These are phyloP conservation scores for Eutrema salsugineum DNA, from an alignment of 441 rosid species.

Conservation along the genomic window DNA sequence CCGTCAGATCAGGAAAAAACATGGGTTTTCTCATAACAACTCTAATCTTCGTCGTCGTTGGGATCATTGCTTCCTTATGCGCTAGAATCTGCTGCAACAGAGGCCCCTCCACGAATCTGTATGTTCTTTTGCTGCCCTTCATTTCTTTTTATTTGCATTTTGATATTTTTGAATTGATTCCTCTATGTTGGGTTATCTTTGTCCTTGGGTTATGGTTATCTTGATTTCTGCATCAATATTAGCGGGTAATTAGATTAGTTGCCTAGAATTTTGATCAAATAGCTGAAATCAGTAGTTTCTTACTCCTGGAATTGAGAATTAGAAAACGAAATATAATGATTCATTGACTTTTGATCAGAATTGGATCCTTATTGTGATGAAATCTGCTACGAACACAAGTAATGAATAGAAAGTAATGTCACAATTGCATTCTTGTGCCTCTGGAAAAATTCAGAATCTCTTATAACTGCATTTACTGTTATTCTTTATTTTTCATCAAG, in stretches of 20 bases:
- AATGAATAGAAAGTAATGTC: background rate
- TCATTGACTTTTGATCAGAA: background rate
- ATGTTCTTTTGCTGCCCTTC: conserved; percentile 18
- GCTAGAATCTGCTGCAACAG: conserved; percentile 85
- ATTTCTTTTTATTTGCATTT: background rate
- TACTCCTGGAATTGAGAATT: background rate
- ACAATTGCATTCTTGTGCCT: background rate
- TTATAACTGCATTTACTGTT: background rate
- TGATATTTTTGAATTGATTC: conserved; percentile 1
- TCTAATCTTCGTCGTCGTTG: conserved; percentile 71
- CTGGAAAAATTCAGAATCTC: background rate
- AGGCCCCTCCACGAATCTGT: conserved; percentile 92
- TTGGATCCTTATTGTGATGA: background rate
- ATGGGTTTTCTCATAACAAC: conserved; percentile 96
- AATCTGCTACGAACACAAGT: background rate
- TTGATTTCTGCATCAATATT: background rate
- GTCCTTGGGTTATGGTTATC: background rate
- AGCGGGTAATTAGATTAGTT: background rate
- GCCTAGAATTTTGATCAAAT: background rate
- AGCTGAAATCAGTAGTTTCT: background rate
- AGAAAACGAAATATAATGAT: background rate
- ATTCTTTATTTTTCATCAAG: background rate
- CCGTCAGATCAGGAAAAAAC: conserved; percentile 28
- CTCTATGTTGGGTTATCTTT: background rate
- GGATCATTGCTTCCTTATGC: conserved; percentile 72